Percentiles rank a stretch among this genome's conserved stretches.
Evolutionary conservation across 2,329 filamentous ascomycete genomes (phyloP).

Genomic region (Aquanectria penicillioides): DNA sequence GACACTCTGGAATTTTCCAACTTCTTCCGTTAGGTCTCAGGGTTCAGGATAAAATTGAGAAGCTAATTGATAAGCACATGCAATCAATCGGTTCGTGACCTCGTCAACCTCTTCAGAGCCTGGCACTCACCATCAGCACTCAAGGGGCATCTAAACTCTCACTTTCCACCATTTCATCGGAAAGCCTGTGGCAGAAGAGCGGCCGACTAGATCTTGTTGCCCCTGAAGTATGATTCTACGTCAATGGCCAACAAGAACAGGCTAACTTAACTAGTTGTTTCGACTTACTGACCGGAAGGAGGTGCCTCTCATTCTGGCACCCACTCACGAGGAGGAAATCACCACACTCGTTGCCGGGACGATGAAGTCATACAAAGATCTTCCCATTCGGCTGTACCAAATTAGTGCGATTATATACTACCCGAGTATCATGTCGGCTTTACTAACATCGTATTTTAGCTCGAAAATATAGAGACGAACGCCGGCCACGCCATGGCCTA

Average conservation of each 20-base stretch:
- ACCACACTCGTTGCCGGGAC: slow-evolving; percentile 80
- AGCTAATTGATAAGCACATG: slow-evolving; percentile 91
- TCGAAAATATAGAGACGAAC: slow-evolving; percentile 94
- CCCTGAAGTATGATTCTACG: slow-evolving; percentile 69
- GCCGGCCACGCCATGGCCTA: slow-evolving; percentile 86
- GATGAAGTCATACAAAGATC: slow-evolving; percentile 83
- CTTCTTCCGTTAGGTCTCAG: slow-evolving; percentile 86
- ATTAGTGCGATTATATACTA: slow-evolving; percentile 65
- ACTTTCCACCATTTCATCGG: slow-evolving; percentile 85
- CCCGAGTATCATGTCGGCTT: no score
- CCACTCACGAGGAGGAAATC: slow-evolving; percentile 97
- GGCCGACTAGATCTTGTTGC: slow-evolving; percentile 79
- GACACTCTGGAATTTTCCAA: slow-evolving; percentile 92
- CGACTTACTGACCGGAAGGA: slow-evolving; percentile 82
- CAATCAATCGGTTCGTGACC: slow-evolving; percentile 66
- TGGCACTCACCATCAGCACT: slow-evolving; percentile 23
- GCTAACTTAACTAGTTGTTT: slow-evolving; percentile 72
- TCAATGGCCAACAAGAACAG: not conserved
- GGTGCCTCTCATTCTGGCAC: slow-evolving; percentile 79
- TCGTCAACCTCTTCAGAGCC: not conserved
- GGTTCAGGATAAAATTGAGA: slow-evolving; percentile 89
- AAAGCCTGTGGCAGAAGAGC: slow-evolving; percentile 83
- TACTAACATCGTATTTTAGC: slow-evolving; percentile 57
- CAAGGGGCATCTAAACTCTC: slow-evolving; percentile 82
- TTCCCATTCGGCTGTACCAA: slow-evolving; percentile 90